These are phyloP conservation scores for Ceratobasidium sp. DNA, from an alignment of 1,284 basidiomycete genomes.

Conservation along the genomic window DNA sequence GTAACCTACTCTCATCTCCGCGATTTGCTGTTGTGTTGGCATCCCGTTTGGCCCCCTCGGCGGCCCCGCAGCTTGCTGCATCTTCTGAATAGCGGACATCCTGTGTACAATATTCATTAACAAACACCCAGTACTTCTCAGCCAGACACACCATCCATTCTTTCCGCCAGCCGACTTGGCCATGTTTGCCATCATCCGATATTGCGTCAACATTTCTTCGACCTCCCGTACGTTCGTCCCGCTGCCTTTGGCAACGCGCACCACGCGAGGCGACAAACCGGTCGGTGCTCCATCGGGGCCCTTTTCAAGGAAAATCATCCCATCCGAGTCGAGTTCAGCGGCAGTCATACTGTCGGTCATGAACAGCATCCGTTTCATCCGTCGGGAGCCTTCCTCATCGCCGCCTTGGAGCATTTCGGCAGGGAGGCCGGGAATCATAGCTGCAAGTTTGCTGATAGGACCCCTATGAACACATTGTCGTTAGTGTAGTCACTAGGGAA, in stretches of 20 bases:
- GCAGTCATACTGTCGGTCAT: constrained; percentile 99
- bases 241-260: constrained; percentile 89
- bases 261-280: constrained; percentile 78
- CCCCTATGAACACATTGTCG: constrained; percentile 65
- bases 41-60: constrained; percentile 84
- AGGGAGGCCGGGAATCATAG: constrained; percentile 97
- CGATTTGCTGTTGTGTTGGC: constrained; percentile 90
- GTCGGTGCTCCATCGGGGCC: constrained; percentile 85
- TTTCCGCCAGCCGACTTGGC: constrained; percentile 97
- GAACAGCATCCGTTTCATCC: constrained; percentile 98
- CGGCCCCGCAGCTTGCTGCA: constrained; percentile 84
- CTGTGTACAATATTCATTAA: too few species aligned
- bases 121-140: too few species aligned
- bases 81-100: constrained; percentile 88
- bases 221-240: constrained; percentile 98
- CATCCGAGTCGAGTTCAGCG: constrained; percentile 95
- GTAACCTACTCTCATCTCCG: constrained; percentile 80
- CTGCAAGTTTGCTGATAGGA: constrained; percentile 96
- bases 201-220: constrained; percentile 94
- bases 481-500: background rate
- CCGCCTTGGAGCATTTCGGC: constrained; percentile 88
- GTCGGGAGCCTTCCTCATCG: constrained; percentile 88
- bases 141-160: constrained; percentile 85
- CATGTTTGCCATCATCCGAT: constrained; percentile 97
- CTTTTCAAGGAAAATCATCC: constrained; percentile 81